Base-by-base conservation (phyloP, 2,329 filamentous ascomycete genomes). In the Bipolaris oryzae region DNA sequence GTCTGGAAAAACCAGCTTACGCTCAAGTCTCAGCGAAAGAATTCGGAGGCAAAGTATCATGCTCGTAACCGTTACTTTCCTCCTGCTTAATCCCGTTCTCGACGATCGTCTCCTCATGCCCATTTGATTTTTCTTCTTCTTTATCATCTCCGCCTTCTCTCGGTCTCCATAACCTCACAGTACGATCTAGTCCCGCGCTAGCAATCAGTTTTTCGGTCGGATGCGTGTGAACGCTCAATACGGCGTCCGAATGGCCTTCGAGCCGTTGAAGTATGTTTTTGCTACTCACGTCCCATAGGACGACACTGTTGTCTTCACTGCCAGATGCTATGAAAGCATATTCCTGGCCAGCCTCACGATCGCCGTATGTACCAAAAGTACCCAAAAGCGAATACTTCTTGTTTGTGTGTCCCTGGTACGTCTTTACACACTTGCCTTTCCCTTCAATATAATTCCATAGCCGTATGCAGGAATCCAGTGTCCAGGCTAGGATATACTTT, bases 391-490 rank as follows among this genome's bases (percentile, higher is more conserved):
- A 94, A 77, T 90, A 98, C 59, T 88, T 88, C 52, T 86, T 83
- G 74, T 99, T 99, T 52, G 81, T 79, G 71, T 98, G 95, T 0
- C 95, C 95, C 74, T 97, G 92, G 76, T 98, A 99, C 13, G 95
- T 99, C 82, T 99, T 99, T 70, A 96, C 89, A 66, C 95, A 95
- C 25, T 88, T 87, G 7, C 94, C 94, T 35, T 92, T 87, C 3
- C 94, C 94, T 20, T 92, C 87, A 7, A 96, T 89, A 73, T 98
- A 99, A 75, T 97, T 91, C 95, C 95, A 99, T 20, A 99, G 81
- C 2, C 95, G 87, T 44, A 99, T 85, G 72, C 90, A 94, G 58
- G 88, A 90, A 79, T 99, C 95, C 63, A 97, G 84, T 61, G 91
- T 96, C 77, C 90, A 96, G 11, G 95, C 94, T 2, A 98, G 84